Conservation (phyloP, 352 stramenopile species). For the Globisporangium nunn region DNA sequence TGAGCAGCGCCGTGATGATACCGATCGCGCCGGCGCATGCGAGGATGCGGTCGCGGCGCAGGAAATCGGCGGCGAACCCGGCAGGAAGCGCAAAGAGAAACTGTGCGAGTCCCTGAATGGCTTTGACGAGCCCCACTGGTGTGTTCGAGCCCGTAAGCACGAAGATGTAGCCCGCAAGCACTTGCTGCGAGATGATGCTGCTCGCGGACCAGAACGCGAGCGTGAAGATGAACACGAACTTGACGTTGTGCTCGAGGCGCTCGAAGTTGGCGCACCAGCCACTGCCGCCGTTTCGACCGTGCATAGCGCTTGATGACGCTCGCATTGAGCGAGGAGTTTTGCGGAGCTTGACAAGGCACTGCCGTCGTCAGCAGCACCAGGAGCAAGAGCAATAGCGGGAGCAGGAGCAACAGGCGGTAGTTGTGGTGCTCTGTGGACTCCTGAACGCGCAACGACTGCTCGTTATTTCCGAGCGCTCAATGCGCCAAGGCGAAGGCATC, state of each 20-base stretch:
- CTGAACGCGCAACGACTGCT: too few species aligned
- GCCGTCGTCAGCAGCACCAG: too few species aligned
- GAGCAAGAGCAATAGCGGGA: too few species aligned
- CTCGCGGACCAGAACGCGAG: constrained; percentile 50
- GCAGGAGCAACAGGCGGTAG: too few species aligned
- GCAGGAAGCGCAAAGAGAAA: constrained; percentile 43
- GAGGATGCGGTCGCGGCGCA: constrained; percentile 49
- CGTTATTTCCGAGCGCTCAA: too few species aligned
- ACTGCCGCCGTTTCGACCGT: too few species aligned
- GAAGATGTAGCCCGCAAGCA: constrained; percentile 53
- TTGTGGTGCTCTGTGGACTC: too few species aligned
- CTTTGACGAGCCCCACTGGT: constrained; percentile 31
- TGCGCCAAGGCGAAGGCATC: too few species aligned
- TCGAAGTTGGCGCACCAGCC: constrained; percentile 1
- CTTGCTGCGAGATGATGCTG: constrained; percentile 52
- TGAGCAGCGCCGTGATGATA: constrained; percentile 29
- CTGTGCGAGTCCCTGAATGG: constrained; percentile 46
- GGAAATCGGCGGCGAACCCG: constrained; percentile 45
- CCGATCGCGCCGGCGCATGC: constrained; percentile 29
- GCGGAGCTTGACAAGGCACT: too few species aligned
- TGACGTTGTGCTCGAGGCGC: constrained; percentile 58
- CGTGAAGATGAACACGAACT: constrained; percentile 68
- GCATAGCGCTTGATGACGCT: background rate
- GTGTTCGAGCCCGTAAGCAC: constrained; percentile 46
- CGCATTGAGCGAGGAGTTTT: background rate